Evolutionary conservation across 2,329 filamentous ascomycete genomes (phyloP).

Genomic region (Alternaria alternata): DNA sequence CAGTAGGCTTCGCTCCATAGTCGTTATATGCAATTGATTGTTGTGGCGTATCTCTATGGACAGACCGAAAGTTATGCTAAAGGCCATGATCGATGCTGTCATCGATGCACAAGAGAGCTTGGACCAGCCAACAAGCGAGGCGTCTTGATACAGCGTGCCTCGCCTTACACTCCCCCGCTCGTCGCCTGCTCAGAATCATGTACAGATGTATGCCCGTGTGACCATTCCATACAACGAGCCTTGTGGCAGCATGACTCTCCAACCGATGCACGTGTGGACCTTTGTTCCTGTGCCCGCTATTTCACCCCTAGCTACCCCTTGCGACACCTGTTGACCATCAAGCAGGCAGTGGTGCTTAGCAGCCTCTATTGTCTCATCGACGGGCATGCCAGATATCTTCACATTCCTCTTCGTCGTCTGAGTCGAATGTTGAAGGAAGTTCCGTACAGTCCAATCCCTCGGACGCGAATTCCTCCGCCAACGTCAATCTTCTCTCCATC

Average conservation of each 20-base stretch:
- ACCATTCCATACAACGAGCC: background rate
- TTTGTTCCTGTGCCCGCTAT: background rate
- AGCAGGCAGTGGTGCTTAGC: background rate
- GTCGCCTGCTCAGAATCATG: background rate
- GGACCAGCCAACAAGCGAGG: slow-evolving; percentile 5
- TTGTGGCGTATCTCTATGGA: slow-evolving; percentile 1
- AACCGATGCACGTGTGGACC: background rate
- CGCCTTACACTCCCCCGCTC: background rate
- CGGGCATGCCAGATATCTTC: background rate
- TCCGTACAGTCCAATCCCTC: slow-evolving; percentile 22
- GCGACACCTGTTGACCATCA: background rate
- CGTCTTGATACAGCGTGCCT: background rate
- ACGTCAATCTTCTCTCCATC: slow-evolving; percentile 10
- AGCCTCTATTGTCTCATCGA: background rate
- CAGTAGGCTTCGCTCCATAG: slow-evolving; percentile 29
- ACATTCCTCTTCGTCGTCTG: slow-evolving; percentile 30
- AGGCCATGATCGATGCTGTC: slow-evolving; percentile 13
- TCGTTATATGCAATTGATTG: slow-evolving; percentile 5
- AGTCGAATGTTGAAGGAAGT: slow-evolving; percentile 35
- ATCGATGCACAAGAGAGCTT: slow-evolving; percentile 11
- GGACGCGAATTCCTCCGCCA: slow-evolving; percentile 15
- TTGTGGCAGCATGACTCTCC: background rate
- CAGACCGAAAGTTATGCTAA: background rate
- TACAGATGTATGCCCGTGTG: background rate
- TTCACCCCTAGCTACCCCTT: background rate